Base-by-base conservation (phyloP, 495 filamentous ascomycete genomes). In the Astrothelium subdiscretum region DNA sequence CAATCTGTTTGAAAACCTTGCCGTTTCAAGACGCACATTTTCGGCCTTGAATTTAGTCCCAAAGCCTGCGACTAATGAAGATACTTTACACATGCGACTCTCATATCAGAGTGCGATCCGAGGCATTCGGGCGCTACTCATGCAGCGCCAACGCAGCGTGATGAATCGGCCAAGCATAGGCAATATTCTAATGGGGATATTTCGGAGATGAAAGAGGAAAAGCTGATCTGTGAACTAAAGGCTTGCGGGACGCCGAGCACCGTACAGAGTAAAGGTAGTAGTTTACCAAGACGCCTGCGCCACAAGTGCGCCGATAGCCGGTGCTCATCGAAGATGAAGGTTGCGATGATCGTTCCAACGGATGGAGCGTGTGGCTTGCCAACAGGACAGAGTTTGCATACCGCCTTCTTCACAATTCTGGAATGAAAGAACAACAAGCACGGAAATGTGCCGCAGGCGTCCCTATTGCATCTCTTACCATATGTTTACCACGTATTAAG, bases 371-470 rank as follows among this genome's bases (percentile, higher is more conserved):
- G 43, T 48, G 10, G 43, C n/a, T 15, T 29, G 48, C 48, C 48
- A 54, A 54, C 48, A 54, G 48, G 48, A 54, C 48, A 54, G 22
- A 26, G 29, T 15, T 12, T 18, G n/a, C 43, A 12, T 18, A 22
- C n/a, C 20, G 43, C 20, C 15, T 38, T 15, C 35, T 38, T 6
- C 15, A 8, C 8, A 38, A 8, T 54, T 54, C 48, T 54, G 15
- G 48, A 54, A 54, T 26, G 48, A 54, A 54, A 24, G 48, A 54
- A 54, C 48, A 54, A 54, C 48, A 54, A 54, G 13, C 43, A n/a
- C n/a, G n/a, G n/a, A 12, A 48, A 48, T 5, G 43, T 10, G 43
- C 20, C 43, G 12, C n/a, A n/a, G 43, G 5, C 20, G 43, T 15
- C 43, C 12, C 35, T n/a, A n/a, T 38, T 38, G 15, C 35, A 38